Percentiles rank a stretch among this genome's conserved stretches.
Evolutionary conservation across 352 stramenopile genomes (phyloP).

Genomic region (Pythium pyrilobum): DNA sequence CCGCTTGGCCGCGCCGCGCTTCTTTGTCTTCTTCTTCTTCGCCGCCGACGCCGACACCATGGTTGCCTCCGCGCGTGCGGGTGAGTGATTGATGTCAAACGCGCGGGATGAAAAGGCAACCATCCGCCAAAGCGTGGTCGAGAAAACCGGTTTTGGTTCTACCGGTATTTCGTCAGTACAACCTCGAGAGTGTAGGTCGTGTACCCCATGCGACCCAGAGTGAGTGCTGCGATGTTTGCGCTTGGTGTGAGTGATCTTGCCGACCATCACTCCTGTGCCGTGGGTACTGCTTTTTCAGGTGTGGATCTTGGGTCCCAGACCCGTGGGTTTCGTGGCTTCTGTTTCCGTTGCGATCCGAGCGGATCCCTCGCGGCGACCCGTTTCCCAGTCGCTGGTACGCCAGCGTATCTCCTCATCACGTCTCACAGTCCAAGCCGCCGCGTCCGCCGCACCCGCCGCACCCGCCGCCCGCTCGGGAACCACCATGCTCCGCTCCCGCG

Average conservation of each 20-base stretch:
- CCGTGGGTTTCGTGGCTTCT: slow-evolving; percentile 9
- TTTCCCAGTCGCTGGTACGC: slow-evolving; percentile 1
- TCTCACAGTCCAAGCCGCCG: slow-evolving; percentile 7
- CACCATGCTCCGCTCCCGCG: slow-evolving; percentile 21
- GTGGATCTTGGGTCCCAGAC: not conserved
- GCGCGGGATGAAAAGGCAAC: slow-evolving; percentile 14
- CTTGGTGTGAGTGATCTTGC: no score
- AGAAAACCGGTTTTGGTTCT: no score
- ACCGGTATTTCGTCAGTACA: no score
- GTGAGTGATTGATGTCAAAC: not conserved
- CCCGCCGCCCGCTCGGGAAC: not conserved
- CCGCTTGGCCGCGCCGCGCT: slow-evolving; percentile 49
- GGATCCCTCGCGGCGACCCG: slow-evolving; percentile 4
- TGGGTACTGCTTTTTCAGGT: not conserved
- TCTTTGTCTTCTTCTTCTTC: slow-evolving; percentile 73
- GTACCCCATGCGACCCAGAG: no score
- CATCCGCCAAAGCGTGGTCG: not conserved
- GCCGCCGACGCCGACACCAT: slow-evolving; percentile 62
- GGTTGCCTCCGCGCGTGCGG: no score
- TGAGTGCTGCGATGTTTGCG: no score
- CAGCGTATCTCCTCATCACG: slow-evolving; percentile 13
- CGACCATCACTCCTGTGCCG: slow-evolving; percentile 15
- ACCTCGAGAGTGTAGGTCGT: no score
- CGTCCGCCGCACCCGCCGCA: not conserved
- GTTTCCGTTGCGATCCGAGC: slow-evolving; percentile 14